phyloP scores from a whole-genome alignment of 192 early-diverging fungal genomes.

The Geranomyces michiganensis region DNA sequence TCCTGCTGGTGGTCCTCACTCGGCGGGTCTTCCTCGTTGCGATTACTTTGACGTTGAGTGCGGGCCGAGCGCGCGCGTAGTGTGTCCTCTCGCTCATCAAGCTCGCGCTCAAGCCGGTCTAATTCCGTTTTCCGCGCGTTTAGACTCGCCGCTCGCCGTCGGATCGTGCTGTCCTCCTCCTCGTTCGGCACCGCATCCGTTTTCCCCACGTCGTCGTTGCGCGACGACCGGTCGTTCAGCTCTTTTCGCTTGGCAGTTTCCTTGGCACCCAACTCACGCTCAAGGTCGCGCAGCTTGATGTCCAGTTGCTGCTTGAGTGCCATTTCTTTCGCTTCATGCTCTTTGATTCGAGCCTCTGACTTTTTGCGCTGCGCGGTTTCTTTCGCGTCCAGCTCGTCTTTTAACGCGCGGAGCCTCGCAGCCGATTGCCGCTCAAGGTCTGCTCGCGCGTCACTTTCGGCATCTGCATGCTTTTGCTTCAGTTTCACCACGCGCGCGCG shows the following conservation, averaged over 20 bases:
- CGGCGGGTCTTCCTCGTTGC: no score
- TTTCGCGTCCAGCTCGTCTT: constrained; percentile 1
- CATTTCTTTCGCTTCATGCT: background rate
- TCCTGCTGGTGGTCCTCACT: background rate
- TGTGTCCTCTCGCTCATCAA: background rate
- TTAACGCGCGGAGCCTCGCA: background rate
- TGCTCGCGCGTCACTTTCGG: background rate
- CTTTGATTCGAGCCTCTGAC: constrained; percentile 12
- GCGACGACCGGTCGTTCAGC: no score
- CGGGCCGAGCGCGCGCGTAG: no score
- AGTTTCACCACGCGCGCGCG: background rate
- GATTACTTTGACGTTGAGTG: no score
- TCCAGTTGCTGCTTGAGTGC: background rate
- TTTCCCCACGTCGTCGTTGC: no score
- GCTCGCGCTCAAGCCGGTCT: background rate
- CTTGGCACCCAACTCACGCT: no score
- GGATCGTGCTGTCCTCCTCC: no score
- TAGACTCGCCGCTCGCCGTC: background rate
- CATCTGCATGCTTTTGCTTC: background rate
- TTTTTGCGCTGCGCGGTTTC: constrained; percentile 3
- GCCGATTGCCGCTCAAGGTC: constrained; percentile 14
- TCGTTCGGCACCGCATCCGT: no score
- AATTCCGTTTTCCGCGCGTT: background rate
- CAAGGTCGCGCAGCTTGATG: no score
- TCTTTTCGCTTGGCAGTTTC: no score